Conservation (phyloP, 192 early-diverging fungal genomes). For the Globomyces pollinis-pini region DNA sequence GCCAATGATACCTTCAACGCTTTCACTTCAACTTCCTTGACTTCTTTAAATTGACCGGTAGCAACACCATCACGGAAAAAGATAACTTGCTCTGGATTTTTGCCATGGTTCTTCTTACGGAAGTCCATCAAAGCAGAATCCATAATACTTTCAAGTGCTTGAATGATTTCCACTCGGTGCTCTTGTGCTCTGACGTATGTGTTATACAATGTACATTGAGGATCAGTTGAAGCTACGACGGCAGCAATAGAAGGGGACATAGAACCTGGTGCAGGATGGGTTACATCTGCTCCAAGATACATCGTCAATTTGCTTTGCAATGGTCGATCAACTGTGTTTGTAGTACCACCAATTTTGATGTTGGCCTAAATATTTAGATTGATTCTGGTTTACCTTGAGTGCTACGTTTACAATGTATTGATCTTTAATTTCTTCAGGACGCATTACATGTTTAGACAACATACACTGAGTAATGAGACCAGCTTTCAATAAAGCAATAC, state of each 20-base stretch:
- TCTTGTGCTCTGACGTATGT: constrained; percentile 33
- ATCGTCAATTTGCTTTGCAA: constrained; percentile 49
- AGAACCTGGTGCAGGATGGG: constrained; percentile 68
- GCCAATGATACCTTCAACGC: constrained; percentile 39
- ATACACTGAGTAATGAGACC: constrained; percentile 84
- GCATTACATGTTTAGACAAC: constrained; percentile 50
- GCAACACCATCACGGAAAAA: constrained; percentile 67
- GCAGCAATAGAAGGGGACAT: constrained; percentile 39
- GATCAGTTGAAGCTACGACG: constrained; percentile 36
- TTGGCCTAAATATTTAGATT: too few relatives aligned
- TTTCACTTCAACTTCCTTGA: constrained; percentile 35
- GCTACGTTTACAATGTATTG: constrained; percentile 84
- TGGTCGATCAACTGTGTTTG: constrained; percentile 1
- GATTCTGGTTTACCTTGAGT: too few relatives aligned
- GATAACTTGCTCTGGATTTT: constrained; percentile 37
- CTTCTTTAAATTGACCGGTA: constrained; percentile 45
- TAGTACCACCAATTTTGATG: neutral
- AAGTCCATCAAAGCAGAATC: constrained; percentile 25
- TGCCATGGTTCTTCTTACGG: constrained; percentile 29
- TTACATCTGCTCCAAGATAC: constrained; percentile 80
- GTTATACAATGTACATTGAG: constrained; percentile 21
- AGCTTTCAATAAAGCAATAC: constrained; percentile 66
- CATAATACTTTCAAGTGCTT: constrained; percentile 28
- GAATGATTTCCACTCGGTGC: constrained; percentile 38
- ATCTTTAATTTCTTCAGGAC: constrained; percentile 33